These are phyloP conservation scores for Chimonanthus salicifolius DNA, from an alignment of 164 flowering plant genomes.

Conservation along the genomic window DNA sequence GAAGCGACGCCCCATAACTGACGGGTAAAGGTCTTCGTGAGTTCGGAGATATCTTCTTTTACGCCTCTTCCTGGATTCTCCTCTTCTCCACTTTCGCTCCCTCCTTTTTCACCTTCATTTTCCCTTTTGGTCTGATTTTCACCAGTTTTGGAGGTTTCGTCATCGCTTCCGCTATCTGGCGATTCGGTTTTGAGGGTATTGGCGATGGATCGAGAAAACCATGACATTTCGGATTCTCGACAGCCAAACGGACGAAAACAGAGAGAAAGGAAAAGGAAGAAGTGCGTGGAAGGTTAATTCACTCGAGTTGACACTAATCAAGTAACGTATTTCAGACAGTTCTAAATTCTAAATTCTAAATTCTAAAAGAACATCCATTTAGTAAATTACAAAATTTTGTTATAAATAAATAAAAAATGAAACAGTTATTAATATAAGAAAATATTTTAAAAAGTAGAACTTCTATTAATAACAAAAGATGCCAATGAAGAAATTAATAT, in stretches of 20 bases:
- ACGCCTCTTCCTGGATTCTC: slow-evolving; percentile 49
- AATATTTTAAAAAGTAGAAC: no score
- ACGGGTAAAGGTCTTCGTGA: slow-evolving; percentile 69
- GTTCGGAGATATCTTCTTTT: slow-evolving; percentile 76
- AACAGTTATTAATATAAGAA: no score
- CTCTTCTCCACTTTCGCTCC: not conserved
- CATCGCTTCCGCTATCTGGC: slow-evolving; percentile 33
- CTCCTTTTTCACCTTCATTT: slow-evolving; percentile 3
- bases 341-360: no score
- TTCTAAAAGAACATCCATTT: no score
- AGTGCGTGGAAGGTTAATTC: no score
- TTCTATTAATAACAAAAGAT: no score
- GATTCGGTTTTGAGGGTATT: slow-evolving; percentile 56
- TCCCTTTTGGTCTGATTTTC: not conserved
- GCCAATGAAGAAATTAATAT: no score
- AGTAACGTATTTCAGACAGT: no score
- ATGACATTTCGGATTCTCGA: slow-evolving; percentile 43
- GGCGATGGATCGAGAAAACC: slow-evolving; percentile 72
- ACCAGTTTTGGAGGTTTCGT: not conserved
- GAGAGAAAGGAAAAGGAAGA: not conserved
- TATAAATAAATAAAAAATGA: no score
- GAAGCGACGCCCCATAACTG: slow-evolving; percentile 87
- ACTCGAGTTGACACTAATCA: no score
- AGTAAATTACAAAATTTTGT: no score
- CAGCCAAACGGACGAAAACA: not conserved